phyloP scores from a whole-genome alignment of 1,284 basidiomycete genomes.

The Papiliotrema nemorosa region DNA sequence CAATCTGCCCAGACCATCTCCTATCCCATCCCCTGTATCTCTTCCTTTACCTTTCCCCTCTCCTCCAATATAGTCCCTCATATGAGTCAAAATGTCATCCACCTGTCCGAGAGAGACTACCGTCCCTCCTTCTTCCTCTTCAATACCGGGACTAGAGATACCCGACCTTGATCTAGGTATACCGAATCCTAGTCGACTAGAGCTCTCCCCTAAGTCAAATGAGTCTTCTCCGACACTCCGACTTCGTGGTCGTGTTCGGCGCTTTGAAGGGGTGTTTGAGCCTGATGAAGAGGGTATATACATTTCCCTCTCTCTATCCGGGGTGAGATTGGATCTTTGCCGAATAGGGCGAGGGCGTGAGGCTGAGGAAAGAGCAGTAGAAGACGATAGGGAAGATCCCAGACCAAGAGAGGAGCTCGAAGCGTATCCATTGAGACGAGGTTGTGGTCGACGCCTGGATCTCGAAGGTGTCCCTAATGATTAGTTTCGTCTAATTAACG shows the following conservation, averaged over 20 bases:
- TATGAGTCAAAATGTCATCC: no score
- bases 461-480: slow-evolving; percentile 28
- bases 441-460: slow-evolving; percentile 27
- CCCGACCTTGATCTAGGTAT: slow-evolving; percentile 10
- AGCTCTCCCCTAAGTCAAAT: slow-evolving; percentile 4
- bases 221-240: slow-evolving; percentile 16
- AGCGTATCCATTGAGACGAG: slow-evolving; percentile 36
- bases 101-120: slow-evolving; percentile 10
- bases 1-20: slow-evolving; percentile 59
- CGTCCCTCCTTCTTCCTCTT: slow-evolving; percentile 22
- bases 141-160: slow-evolving; percentile 1
- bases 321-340: slow-evolving; percentile 29
- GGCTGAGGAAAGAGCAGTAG: slow-evolving; percentile 24
- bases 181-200: background rate
- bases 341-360: slow-evolving; percentile 27
- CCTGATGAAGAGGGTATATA: slow-evolving; percentile 2
- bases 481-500: background rate
- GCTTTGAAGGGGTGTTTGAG: background rate
- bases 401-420: slow-evolving; percentile 31
- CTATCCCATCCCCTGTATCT: slow-evolving; percentile 28
- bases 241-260: slow-evolving; percentile 3
- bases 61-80: background rate
- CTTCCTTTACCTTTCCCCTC: slow-evolving; percentile 23
- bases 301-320: slow-evolving; percentile 14
- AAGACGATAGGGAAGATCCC: slow-evolving; percentile 19